phyloP scores from a whole-genome alignment of 192 early-diverging fungal species.

The Coemansia javaensis region DNA sequence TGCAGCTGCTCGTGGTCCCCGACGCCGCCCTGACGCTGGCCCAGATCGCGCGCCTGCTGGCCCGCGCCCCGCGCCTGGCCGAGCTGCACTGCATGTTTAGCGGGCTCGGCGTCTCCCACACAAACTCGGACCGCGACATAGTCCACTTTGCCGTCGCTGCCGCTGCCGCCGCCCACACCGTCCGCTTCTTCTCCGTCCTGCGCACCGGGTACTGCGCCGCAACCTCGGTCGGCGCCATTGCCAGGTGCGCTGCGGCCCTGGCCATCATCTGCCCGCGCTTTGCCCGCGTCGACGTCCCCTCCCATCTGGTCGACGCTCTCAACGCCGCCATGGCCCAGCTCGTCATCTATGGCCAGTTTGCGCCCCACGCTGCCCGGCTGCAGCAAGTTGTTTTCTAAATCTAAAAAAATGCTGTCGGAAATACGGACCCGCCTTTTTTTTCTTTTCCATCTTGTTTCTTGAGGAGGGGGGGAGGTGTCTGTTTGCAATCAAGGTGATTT shows the following conservation, averaged over 20 bases:
- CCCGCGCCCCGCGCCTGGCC: background rate
- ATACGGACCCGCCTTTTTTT: no score
- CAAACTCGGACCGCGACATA: background rate
- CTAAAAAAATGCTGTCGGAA: no score
- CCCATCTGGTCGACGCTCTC: background rate
- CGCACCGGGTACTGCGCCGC: background rate
- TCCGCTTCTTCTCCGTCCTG: background rate
- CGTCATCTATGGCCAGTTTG: no score
- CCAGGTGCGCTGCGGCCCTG: no score
- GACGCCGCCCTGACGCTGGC: constrained; percentile 1
- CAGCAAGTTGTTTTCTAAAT: no score
- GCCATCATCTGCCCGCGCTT: background rate
- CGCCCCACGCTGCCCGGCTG: no score
- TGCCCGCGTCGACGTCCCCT: no score
- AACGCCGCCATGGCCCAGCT: background rate
- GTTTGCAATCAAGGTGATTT: no score
- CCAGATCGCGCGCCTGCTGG: background rate
- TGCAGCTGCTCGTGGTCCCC: constrained; percentile 2
- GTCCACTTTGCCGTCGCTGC: no score
- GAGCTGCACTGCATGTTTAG: constrained; percentile 1
- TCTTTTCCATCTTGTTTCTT: no score
- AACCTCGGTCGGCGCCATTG: no score
- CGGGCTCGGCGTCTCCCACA: background rate
- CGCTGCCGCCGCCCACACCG: background rate
- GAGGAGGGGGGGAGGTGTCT: no score